Evolutionary conservation across 768 basidiomycete species (phyloP), one percentile per base, ranked within the genome.

Genomic region (Russula brevipes): DNA sequence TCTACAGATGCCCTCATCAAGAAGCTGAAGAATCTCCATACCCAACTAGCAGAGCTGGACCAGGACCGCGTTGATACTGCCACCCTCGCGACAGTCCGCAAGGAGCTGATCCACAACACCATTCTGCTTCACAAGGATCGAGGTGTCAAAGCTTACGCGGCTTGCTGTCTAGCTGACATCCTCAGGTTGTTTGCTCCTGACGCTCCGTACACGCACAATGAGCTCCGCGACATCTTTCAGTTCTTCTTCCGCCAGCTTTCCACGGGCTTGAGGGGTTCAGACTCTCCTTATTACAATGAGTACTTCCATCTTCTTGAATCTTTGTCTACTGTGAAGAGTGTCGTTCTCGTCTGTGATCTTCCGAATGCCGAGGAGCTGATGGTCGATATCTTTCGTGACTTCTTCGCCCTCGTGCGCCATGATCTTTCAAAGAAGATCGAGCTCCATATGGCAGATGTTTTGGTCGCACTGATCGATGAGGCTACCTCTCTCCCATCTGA

Each of bases 301-400:
- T 98, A 97, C 75, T 96, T 88, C 69, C 93, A 94, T 71, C 82
- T 98, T n/a, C 82, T 98, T 35, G 94, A 98, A 70, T 92, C 88
- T 31, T 80, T 99, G 31, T 91, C 94, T 2, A 90, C 89, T 39
- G 94, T 98, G 71, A 98, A 98, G 81, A 92, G 89, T 68, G 88
- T 97, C 36, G 92, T 94, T 12, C 83, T 98, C 68, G 86, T 97
- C 16, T 94, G 92, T 75, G 96, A 98, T 75, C 82, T 98, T 14
- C 91, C 88, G 4, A 85, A 84, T 41, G 85, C 86, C 11, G 96
- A 98, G 63, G 89, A 93, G 54, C 82, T 97, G 64, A 85, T 94
- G 78, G 73, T 77, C 56, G 86, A 90, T 46, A 84, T 93, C 64
- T 98, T 98, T 74, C 85, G 85, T 68, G 86, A 86, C 69, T 83